Evolutionary conservation across 495 filamentous ascomycete genomes (phyloP), one percentile per base, ranked within the genome.

Genomic region (Aspergillus homomorphus): DNA sequence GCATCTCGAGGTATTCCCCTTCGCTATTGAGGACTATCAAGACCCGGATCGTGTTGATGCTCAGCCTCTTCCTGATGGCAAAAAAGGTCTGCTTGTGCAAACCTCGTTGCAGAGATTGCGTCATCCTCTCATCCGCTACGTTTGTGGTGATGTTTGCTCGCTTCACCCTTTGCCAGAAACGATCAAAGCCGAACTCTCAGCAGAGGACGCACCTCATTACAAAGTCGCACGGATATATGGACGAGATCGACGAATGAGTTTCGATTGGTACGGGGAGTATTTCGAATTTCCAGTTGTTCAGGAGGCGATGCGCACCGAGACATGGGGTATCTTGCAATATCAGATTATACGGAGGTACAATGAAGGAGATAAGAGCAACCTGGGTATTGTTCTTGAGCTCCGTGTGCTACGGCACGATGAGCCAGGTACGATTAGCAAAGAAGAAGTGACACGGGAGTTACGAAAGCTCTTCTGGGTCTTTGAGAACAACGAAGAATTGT

Each of bases 61-160:
- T 10, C 14, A 49, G 6, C 48, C 23, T 10, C 16, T 74, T 0
- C 61, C 68, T 2, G 59, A 66, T 2, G 68, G 64, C 1, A 56
- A 69, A 30, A 33, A 53, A 3, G 74, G 75, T 0, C 33, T 73
- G n/a, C 50, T 77, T 19, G 65, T 72, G 0, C 64, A 72, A 30
- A 78, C 73, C 4, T 77, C 74, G 1, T 58, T 78, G 3, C 62
- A 67, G 30, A 64, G 73, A 3, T 48, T 70, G 3, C 66, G 71
- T 0, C 72, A 78, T 43, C 75, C 75, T 0, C 61, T 77, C 2
- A 66, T 78, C 10, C 68, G 75, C 8, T 78, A 74, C 53, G 56
- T 67, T 5, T 68, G 66, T 1, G 74, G 75, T 12, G 75, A 78
- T 50, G 30, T 76, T 14, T 70, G 63, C 8, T 75, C 72, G 2